Evolutionary conservation across 306 rosid species (phyloP), one percentile per base, ranked within the genome.

Genomic region (Trifolium dubium): DNA sequence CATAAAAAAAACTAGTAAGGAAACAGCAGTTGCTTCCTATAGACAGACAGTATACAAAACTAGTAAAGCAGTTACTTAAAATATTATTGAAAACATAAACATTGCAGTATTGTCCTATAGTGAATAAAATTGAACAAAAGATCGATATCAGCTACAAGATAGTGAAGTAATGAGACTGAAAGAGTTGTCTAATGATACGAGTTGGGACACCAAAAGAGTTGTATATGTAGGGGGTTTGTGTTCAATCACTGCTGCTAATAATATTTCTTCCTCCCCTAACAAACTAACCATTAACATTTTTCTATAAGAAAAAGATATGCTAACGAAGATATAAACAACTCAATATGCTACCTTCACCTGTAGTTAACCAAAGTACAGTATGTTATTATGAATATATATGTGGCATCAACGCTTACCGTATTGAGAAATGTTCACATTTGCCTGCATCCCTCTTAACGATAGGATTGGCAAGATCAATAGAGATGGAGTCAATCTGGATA

Each of bases 351-450:
- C 51, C 50, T 46, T 28, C 73, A 40, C 51, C 60, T 49, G 49
- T 46, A 32, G 31, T 5, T 4, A 32, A 34, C 32, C 41, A 62
- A 67, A 83, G 37, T 61, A 31, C 49, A 77, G 18, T 64, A 47
- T 63, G 18, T 23, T 43, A 65, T 65, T 19, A 41, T 30, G 34
- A 68, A 58, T 46, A 51, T 37, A 30, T 47, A 54, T 40, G 65
- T 10, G 65, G 73, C 34, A 40, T 54, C 46, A 77, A 79, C 59
- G 67, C 91, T 81, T 88, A 94, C 99, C 99, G 96, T 63, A 94
- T 92, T 1, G 96, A 87, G 80, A 94, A 94, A 81, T 92, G 96
- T 58, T 89, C 95, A 77, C 97, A 91, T 79, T 86, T 88, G 37
- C 77, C 89, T 14, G 64, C 86, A 83, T 81, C 76, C 59, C 77